These are phyloP conservation scores for Cymbopogon flexuosus DNA, from an alignment of 202 grass and related monocot genomes.

Conservation along the genomic window DNA sequence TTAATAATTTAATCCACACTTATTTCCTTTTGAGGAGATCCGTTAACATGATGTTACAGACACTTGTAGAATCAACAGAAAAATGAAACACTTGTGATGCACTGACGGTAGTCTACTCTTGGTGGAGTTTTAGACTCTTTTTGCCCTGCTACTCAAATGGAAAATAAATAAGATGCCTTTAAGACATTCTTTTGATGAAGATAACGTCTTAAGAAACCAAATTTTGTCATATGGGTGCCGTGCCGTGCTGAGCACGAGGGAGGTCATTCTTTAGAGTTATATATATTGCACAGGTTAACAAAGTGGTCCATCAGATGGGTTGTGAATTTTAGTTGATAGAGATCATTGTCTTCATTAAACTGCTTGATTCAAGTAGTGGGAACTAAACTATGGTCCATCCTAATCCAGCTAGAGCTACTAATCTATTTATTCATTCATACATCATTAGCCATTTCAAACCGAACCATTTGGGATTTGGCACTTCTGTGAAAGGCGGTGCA, in stretches of 20 bases:
- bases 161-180: not conserved
- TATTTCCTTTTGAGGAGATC: not conserved
- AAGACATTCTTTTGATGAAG: not conserved
- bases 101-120: not conserved
- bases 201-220: not conserved
- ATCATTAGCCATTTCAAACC: slow-evolving; percentile 40
- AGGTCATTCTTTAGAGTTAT: slow-evolving; percentile 37
- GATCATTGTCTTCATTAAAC: slow-evolving; percentile 43
- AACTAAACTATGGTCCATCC: slow-evolving; percentile 35
- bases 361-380: slow-evolving; percentile 22
- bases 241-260: not conserved
- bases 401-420: slow-evolving; percentile 28
- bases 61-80: not conserved
- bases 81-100: not conserved
- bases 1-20: not conserved
- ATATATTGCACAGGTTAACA: slow-evolving; percentile 12
- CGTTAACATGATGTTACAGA: not conserved
- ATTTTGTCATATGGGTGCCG: not conserved
- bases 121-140: not conserved
- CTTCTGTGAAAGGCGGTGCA: slow-evolving; percentile 41
- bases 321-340: slow-evolving; percentile 38
- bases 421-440: slow-evolving; percentile 30
- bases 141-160: not conserved
- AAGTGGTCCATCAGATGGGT: slow-evolving; percentile 25
- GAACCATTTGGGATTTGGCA: slow-evolving; percentile 54